Base-by-base conservation (phyloP, 331 rosid genomes). In the Telfairia occidentalis region DNA sequence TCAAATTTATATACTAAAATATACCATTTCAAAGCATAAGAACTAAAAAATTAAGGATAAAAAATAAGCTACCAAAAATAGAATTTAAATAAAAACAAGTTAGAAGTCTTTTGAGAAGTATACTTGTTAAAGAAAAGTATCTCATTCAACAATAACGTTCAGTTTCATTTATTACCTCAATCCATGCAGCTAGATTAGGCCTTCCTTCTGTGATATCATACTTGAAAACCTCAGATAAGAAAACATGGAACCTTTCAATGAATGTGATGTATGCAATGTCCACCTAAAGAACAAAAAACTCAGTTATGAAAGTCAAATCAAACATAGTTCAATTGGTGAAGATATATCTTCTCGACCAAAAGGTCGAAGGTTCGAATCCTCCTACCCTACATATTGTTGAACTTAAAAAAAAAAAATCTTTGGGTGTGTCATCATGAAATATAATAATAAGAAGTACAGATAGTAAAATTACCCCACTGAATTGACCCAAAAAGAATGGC, bases 401-500 rank as follows among this genome's bases (percentile, higher is more conserved):
- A n/a, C n/a, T n/a, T n/a, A n/a, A n/a, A n/a, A n/a, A n/a, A n/a
- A n/a, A n/a, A n/a, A n/a, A n/a, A n/a, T n/a, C n/a, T n/a, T n/a
- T n/a, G n/a, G n/a, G 61, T 21, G 16, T 55, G 30, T 10, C 0
- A 0, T 21, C 13, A 1, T 48, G 21, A 48, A 16, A 5, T 19
- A 50, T 18, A 50, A 50, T 0, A 54, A 50, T 13, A 3, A 45
- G 15, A 0, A 45, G n/a, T 0, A 60, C 3, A 38, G 10, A 40
- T 5, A 37, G 54, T 69, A 24, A 26, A 70, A 15, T 29, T 63
- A 90, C 98, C 90, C 72, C 74, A 75, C 98, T 89, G 50, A 92
- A 82, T 49, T 86, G 88, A 23, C 96, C 96, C 59, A 92, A 87
- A 57, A 92, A 74, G 85, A 86, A 86, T 52, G 98, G 91, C 3